phyloP scores from a whole-genome alignment of 257 asterid genomes.

The Nicotiana noctiflora region DNA sequence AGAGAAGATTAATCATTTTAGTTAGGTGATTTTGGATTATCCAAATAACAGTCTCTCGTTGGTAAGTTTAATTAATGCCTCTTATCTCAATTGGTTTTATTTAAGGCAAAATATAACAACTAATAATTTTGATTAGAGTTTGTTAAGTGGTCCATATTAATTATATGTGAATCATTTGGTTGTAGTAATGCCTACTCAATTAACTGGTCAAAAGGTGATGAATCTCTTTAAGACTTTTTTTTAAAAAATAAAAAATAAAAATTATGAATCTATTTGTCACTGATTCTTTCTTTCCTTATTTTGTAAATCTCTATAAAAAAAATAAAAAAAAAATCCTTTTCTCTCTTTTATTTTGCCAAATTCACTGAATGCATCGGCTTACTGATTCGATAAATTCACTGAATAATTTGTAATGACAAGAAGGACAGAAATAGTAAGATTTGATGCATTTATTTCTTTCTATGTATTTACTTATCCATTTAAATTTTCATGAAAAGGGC shows the following conservation, averaged over 20 bases:
- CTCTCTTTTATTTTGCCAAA: neutral
- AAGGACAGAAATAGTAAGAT: neutral
- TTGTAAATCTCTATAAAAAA: neutral
- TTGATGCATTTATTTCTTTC: neutral
- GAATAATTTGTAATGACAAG: neutral
- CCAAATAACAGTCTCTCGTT: neutral
- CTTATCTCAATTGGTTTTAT: neutral
- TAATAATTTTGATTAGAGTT: neutral
- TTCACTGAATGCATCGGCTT: neutral
- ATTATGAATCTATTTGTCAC: slow-evolving; percentile 1
- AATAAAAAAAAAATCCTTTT: neutral
- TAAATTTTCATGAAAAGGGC: neutral
- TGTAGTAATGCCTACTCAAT: slow-evolving; percentile 33
- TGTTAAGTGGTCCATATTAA: slow-evolving; percentile 27
- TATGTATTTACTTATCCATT: neutral
- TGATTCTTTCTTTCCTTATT: neutral
- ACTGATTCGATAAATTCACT: neutral
- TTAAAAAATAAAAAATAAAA: no score
- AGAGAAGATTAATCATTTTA: slow-evolving; percentile 1
- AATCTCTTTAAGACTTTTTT: neutral
- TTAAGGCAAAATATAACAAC: neutral
- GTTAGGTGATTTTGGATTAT: slow-evolving; percentile 3
- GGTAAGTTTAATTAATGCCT: neutral
- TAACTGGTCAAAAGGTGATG: slow-evolving; percentile 21
- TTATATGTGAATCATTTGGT: slow-evolving; percentile 10